These are phyloP conservation scores for Pythium aphanidermatum DNA, from an alignment of 352 stramenopile genomes.

Conservation along the genomic window DNA sequence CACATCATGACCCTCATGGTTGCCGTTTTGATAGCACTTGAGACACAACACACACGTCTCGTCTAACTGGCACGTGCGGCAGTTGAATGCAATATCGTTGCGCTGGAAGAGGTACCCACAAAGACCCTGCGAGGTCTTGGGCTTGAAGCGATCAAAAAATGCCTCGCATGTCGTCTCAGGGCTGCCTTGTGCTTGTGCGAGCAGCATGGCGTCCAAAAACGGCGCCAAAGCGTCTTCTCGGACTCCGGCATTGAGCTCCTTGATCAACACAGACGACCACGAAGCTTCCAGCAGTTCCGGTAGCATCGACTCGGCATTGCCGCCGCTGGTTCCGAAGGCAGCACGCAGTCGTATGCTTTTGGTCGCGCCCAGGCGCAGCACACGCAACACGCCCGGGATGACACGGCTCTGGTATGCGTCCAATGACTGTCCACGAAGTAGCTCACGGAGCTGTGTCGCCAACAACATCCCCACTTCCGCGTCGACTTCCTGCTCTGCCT, in stretches of 20 bases:
- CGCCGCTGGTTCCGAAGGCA: slow-evolving; percentile 1
- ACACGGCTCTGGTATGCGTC: slow-evolving; percentile 7
- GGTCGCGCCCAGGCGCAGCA: slow-evolving; percentile 17
- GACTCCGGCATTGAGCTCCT: slow-evolving; percentile 9
- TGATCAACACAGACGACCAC: slow-evolving; percentile 20
- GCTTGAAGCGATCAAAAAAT: slow-evolving; percentile 57
- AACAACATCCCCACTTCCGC: slow-evolving; percentile 17
- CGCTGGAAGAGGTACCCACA: slow-evolving; percentile 97
- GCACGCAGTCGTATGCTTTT: slow-evolving; percentile 15
- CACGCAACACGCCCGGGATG: slow-evolving; percentile 11
- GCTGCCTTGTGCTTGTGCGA: slow-evolving; percentile 13
- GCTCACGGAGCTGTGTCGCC: slow-evolving; percentile 17
- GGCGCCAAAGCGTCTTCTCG: slow-evolving; percentile 14
- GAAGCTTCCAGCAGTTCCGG: slow-evolving; percentile 16
- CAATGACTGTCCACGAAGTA: slow-evolving; percentile 15
- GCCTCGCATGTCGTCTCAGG: slow-evolving; percentile 30
- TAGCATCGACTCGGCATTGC: slow-evolving; percentile 5
- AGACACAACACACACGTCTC: slow-evolving; percentile 97
- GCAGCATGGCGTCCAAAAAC: slow-evolving; percentile 23
- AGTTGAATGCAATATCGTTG: slow-evolving; percentile 99
- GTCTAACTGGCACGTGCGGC: slow-evolving; percentile 96
- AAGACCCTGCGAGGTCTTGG: slow-evolving; percentile 46
- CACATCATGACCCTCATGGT: slow-evolving; percentile 94
- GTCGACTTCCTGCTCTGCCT: slow-evolving; percentile 18
- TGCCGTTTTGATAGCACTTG: slow-evolving; percentile 91